Conservation (phyloP, 257 asterid species). For the Anisodus tanguticus region DNA sequence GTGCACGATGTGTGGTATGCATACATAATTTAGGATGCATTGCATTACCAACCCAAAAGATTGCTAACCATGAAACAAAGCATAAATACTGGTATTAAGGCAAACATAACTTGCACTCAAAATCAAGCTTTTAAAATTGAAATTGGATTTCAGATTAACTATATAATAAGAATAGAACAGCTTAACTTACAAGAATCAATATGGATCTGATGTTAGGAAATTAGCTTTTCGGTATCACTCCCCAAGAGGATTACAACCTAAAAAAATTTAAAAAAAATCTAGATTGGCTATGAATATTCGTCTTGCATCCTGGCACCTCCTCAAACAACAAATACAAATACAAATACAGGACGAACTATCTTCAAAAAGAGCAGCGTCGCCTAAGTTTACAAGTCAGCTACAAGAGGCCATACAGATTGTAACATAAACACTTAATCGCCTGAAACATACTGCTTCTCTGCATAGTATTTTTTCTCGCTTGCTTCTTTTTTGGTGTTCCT, state of each 20-base stretch:
- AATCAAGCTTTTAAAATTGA: not conserved
- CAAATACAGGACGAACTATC: not conserved
- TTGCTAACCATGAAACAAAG: not conserved
- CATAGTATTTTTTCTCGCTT: slow-evolving; percentile 81
- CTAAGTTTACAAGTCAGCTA: not conserved
- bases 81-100: not conserved
- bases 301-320: not conserved
- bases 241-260: not conserved
- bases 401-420: not conserved
- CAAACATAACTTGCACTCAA: too few relatives aligned
- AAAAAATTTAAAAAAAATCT: not conserved
- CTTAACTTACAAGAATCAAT: not conserved
- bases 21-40: too few relatives aligned
- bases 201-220: not conserved
- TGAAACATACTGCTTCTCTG: slow-evolving; percentile 68
- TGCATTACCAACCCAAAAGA: not conserved
- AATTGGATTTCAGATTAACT: not conserved
- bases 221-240: not conserved
- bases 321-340: not conserved
- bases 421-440: slow-evolving; percentile 52
- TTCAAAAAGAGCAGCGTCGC: not conserved
- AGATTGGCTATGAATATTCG: not conserved
- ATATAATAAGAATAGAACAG: not conserved
- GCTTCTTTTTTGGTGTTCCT: slow-evolving; percentile 89
- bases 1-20: too few relatives aligned